Percentiles rank a stretch among this genome's conserved stretches.
phyloP scores from a whole-genome alignment of 2,329 filamentous ascomycete species.

The Fusarium tanahbumbuense region DNA sequence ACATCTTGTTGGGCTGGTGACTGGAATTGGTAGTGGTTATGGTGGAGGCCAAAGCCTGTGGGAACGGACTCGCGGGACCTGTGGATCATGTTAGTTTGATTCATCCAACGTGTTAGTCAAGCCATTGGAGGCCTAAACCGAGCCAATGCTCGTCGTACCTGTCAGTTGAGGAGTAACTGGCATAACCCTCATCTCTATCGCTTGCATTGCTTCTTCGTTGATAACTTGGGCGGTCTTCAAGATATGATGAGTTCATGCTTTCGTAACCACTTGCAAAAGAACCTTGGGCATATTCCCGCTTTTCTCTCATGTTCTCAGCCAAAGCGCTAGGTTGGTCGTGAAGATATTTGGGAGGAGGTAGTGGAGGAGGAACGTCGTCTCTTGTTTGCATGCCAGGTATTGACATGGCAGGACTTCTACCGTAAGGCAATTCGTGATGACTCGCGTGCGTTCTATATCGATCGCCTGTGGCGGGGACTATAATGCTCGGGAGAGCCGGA shows the following conservation, averaged over 20 bases:
- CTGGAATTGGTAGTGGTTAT: constrained; percentile 62
- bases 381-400: constrained; percentile 55
- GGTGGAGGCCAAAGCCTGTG: constrained; percentile 61
- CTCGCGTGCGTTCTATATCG: constrained; percentile 45
- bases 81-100: constrained; percentile 34
- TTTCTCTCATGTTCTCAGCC: constrained; percentile 47
- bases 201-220: constrained; percentile 49
- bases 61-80: constrained; percentile 57
- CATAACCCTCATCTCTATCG: constrained; percentile 58
- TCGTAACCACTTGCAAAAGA: constrained; percentile 55
- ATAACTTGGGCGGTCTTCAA: constrained; percentile 51
- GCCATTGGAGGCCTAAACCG: constrained; percentile 1
- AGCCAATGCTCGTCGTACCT: constrained; percentile 45
- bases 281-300: constrained; percentile 47
- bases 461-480: constrained; percentile 47
- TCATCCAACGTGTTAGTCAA: neutral
- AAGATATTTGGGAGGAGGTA: constrained; percentile 59
- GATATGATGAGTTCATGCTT: constrained; percentile 53
- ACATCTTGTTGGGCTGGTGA: constrained; percentile 61
- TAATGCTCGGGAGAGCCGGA: constrained; percentile 53
- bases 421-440: constrained; percentile 49
- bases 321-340: constrained; percentile 49
- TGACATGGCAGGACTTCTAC: constrained; percentile 55
- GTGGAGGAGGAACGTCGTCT: constrained; percentile 56
- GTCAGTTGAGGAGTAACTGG: constrained; percentile 56